phyloP scores from a whole-genome alignment of 441 rosid genomes.

The Populus hybrid region DNA sequence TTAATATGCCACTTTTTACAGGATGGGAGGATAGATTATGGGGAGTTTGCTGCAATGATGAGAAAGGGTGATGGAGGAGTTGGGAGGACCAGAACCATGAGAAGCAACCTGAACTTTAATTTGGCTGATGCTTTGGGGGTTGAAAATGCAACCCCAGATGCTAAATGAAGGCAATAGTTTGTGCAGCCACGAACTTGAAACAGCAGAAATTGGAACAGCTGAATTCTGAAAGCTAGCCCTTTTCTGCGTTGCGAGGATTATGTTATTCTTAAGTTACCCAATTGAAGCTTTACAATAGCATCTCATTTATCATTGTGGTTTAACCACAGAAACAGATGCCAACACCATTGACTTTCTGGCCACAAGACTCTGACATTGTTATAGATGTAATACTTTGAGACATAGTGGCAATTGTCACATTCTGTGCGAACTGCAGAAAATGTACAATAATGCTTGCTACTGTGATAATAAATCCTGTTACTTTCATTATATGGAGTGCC shows the following conservation, averaged over 20 bases:
- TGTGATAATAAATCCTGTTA: neutral
- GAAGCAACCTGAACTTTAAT: slow-evolving; percentile 56
- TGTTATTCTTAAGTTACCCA: too few relatives aligned
- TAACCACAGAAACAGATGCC: too few relatives aligned
- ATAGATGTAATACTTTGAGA: too few relatives aligned
- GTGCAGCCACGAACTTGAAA: slow-evolving; percentile 11
- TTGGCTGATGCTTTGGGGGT: slow-evolving; percentile 64
- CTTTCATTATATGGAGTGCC: neutral
- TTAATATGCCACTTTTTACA: slow-evolving; percentile 22
- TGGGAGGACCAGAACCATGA: slow-evolving; percentile 69
- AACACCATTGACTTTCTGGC: too few relatives aligned
- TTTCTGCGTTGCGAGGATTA: too few relatives aligned
- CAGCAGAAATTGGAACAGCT: too few relatives aligned
- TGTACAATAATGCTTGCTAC: neutral
- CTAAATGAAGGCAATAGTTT: slow-evolving; percentile 11
- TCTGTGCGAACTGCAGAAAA: too few relatives aligned
- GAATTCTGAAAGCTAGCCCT: too few relatives aligned
- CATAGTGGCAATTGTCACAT: too few relatives aligned
- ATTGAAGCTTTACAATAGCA: too few relatives aligned
- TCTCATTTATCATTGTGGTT: too few relatives aligned
- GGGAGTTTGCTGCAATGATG: slow-evolving; percentile 89
- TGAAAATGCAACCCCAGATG: slow-evolving; percentile 20
- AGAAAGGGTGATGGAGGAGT: slow-evolving; percentile 56
- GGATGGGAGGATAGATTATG: slow-evolving; percentile 85
- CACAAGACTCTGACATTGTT: too few relatives aligned